Conservation (phyloP, 176 grass and related monocot species). For the Hsuehochloa calcarea region DNA sequence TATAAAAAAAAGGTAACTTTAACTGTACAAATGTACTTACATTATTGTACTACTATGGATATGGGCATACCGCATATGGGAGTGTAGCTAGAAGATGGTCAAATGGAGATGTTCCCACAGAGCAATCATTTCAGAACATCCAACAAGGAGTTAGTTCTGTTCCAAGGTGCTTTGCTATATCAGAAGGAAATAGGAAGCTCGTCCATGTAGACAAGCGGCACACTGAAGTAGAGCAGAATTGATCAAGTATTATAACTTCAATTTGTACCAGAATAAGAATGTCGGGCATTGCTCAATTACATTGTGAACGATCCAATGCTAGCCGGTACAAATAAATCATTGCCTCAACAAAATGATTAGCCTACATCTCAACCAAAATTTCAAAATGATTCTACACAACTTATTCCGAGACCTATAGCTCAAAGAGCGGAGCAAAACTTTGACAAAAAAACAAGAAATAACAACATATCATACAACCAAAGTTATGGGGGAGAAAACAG, state of each 20-base stretch:
- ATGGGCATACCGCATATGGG: not conserved
- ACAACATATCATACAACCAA: slow-evolving; percentile 29
- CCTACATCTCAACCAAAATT: slow-evolving; percentile 48
- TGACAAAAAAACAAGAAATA: slow-evolving; percentile 8
- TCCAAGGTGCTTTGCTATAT: not conserved
- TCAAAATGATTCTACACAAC: slow-evolving; percentile 28
- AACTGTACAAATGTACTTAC: not conserved
- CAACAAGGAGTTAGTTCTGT: not conserved
- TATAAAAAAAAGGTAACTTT: too few species aligned
- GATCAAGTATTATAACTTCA: slow-evolving; percentile 31
- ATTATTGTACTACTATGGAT: not conserved
- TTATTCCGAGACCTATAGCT: slow-evolving; percentile 50
- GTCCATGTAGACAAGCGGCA: slow-evolving; percentile 7
- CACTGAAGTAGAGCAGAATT: slow-evolving; percentile 23
- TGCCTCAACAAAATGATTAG: slow-evolving; percentile 49
- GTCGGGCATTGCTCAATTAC: slow-evolving; percentile 42
- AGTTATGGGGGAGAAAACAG: slow-evolving; percentile 15
- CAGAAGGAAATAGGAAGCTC: not conserved
- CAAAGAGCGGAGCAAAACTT: slow-evolving; percentile 43
- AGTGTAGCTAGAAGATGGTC: not conserved
- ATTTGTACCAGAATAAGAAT: slow-evolving; percentile 37
- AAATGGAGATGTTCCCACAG: not conserved
- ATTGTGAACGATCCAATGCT: slow-evolving; percentile 34
- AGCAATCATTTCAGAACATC: not conserved
- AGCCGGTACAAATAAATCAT: slow-evolving; percentile 38